Percentiles rank a stretch among this genome's conserved stretches.
Evolutionary conservation across 768 basidiomycete species (phyloP).

Genomic region (Amanita polypyramis): DNA sequence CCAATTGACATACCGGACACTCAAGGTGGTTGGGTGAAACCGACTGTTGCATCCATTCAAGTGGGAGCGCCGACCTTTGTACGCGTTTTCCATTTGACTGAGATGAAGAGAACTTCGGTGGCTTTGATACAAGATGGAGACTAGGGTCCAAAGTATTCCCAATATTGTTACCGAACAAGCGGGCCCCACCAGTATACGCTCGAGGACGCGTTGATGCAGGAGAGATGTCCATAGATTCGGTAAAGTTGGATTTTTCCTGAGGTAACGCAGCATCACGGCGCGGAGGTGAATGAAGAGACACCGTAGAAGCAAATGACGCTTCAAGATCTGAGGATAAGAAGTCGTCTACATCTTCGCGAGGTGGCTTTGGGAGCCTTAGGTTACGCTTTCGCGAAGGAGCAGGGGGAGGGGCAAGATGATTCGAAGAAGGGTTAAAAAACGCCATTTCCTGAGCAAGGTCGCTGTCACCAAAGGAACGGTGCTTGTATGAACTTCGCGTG

Average conservation of each 20-base stretch:
- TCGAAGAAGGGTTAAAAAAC: conserved; percentile 34
- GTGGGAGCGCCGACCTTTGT: conserved; percentile 54
- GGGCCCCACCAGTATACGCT: conserved; percentile 52
- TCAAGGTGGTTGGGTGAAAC: conserved; percentile 15
- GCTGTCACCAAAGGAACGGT: conserved; percentile 2
- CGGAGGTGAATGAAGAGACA: conserved; percentile 69
- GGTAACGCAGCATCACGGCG: conserved; percentile 33
- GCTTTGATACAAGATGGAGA: conserved; percentile 22
- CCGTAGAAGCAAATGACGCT: conserved; percentile 72
- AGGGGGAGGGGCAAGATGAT: conserved; percentile 34
- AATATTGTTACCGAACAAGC: conserved; percentile 66
- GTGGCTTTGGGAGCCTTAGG: conserved; percentile 26
- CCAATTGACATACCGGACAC: conserved; percentile 17
- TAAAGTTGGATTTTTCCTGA: conserved; percentile 33
- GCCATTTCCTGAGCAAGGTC: conserved; percentile 37
- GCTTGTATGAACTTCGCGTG: conserved; percentile 1
- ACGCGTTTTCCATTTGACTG: conserved; percentile 36
- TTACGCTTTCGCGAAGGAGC: conserved; percentile 38
- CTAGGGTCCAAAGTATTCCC: conserved; percentile 41
- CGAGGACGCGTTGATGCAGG: conserved; percentile 52
- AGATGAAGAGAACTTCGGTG: conserved; percentile 18
- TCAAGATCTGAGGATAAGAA: conserved; percentile 72
- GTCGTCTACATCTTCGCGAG: conserved; percentile 48
- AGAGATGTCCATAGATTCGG: conserved; percentile 76
- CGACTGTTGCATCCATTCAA: conserved; percentile 42